A percentile compares a stretch with the other conserved stretches of the same genome.
Evolutionary conservation across 768 basidiomycete species (phyloP).

Genomic region (Favolaschia claudopus): DNA sequence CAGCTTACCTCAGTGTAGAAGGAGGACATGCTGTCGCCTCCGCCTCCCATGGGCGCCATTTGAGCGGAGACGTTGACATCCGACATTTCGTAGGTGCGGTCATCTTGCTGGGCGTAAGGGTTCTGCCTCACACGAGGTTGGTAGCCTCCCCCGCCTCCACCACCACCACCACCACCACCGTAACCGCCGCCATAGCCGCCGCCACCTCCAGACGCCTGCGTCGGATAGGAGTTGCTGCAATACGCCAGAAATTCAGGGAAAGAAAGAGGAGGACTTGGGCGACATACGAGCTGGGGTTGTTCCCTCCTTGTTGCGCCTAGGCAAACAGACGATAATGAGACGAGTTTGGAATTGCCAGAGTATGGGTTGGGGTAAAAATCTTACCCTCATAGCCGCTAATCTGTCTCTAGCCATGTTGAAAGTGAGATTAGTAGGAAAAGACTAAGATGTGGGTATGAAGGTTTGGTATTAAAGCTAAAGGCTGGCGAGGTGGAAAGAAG

Average conservation of each 20-base stretch:
- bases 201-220: constrained; percentile 62
- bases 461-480: constrained; percentile 26
- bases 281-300: constrained; percentile 56
- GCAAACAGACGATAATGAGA: constrained; percentile 20
- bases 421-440: constrained; percentile 25
- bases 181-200: constrained; percentile 37
- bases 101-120: constrained; percentile 74
- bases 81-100: constrained; percentile 74
- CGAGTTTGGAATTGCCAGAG: background rate
- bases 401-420: constrained; percentile 85
- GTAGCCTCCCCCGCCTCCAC: constrained; percentile 43
- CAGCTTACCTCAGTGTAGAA: constrained; percentile 77
- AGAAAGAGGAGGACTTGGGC: constrained; percentile 1
- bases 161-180: background rate
- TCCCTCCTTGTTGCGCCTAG: constrained; percentile 74
- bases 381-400: constrained; percentile 85
- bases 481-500: constrained; percentile 2
- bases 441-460: constrained; percentile 20
- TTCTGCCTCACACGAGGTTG: constrained; percentile 58
- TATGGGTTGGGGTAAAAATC: no score
- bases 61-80: constrained; percentile 63
- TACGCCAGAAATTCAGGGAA: constrained; percentile 16
- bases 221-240: constrained; percentile 67
- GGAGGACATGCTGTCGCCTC: constrained; percentile 64
- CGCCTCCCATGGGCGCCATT: constrained; percentile 40